Base-by-base conservation (phyloP, 2,329 filamentous ascomycete genomes). In the Diaporthe sp. region DNA sequence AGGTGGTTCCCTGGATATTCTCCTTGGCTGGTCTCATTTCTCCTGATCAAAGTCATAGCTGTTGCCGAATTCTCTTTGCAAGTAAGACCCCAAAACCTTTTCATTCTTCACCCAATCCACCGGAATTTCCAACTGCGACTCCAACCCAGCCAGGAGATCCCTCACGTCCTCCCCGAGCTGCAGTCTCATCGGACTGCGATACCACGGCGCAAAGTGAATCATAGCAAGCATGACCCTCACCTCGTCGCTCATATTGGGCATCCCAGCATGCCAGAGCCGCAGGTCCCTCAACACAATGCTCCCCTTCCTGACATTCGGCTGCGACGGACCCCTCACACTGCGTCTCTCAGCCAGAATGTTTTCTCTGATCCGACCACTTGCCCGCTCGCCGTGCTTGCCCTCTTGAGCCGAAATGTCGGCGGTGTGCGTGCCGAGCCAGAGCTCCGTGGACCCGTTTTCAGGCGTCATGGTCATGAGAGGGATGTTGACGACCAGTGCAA, bases 241-340 rank as follows among this genome's bases (percentile, higher is more conserved):
- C 9, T 86, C 82, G 6, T 85, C 81, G 1, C 87, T 88, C 57
- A 81, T 79, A 78, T 93, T 92, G 1, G 90, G 90, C 88, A 92
- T 91, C 0, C 91, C 91, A 0, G 90, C 90, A 80, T 93, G 91
- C 91, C 91, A 93, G 7, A 92, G 85, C 34, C 91, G 83, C 72
- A 93, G 81, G 79, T 93, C 91, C 2, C 92, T 85, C 42, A 93
- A 79, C 49, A 92, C 84, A 31, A 92, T 80, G 53, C 88, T 88
- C 0, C 91, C 90, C 78, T 90, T 90, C 49, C 84, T 84, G 0
- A 91, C 85, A 3, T 82, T 73, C 0, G 90, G 89, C 78, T 92
- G 90, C 15, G 86, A 80, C 0, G 89, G 89, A 8, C 86, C 84
- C 9, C 86, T 81, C 2, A 83, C 78, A 4, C 79, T 73, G 2